Conservation (phyloP, 2,329 filamentous ascomycete species). For the Phaeosphaeriaceae sp. region DNA sequence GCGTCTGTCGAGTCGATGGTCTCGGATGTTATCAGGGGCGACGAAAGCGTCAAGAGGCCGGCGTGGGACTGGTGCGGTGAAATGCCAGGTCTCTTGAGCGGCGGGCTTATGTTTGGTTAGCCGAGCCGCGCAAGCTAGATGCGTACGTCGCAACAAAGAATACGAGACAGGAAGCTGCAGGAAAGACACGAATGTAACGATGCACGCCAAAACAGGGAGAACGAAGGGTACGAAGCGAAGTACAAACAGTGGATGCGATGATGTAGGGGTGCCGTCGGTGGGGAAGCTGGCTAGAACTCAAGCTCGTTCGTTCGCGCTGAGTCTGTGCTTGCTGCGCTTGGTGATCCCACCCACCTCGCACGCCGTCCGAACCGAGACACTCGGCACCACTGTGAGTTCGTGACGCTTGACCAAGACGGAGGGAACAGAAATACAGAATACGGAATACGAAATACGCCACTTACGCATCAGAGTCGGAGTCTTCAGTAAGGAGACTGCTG, state of each 20-base stretch:
- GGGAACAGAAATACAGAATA: neutral
- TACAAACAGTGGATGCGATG: conserved; percentile 11
- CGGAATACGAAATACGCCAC: conserved; percentile 35
- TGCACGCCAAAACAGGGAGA: conserved; percentile 15
- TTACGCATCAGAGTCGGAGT: conserved; percentile 59
- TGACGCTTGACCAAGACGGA: too few relatives aligned
- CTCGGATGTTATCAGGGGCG: conserved; percentile 53
- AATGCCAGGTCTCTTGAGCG: conserved; percentile 47
- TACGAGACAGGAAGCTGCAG: conserved; percentile 8
- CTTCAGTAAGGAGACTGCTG: conserved; percentile 59
- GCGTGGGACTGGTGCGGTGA: conserved; percentile 58
- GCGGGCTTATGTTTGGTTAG: conserved; percentile 35
- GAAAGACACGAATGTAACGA: conserved; percentile 1
- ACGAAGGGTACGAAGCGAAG: conserved; percentile 13
- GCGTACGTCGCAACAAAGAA: conserved; percentile 23
- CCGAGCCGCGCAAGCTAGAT: conserved; percentile 27
- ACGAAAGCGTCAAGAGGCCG: conserved; percentile 58
- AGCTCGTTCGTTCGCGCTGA: neutral
- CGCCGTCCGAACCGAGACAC: conserved; percentile 1
- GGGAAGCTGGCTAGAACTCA: conserved; percentile 28
- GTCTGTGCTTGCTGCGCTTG: neutral
- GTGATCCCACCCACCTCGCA: neutral
- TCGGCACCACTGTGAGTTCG: neutral
- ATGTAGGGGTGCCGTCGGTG: conserved; percentile 18
- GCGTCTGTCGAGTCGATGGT: conserved; percentile 45